A percentile compares a stretch with the other conserved stretches of the same genome.
phyloP scores from a whole-genome alignment of 495 filamentous ascomycete genomes.

The Penicillium flavigenum region DNA sequence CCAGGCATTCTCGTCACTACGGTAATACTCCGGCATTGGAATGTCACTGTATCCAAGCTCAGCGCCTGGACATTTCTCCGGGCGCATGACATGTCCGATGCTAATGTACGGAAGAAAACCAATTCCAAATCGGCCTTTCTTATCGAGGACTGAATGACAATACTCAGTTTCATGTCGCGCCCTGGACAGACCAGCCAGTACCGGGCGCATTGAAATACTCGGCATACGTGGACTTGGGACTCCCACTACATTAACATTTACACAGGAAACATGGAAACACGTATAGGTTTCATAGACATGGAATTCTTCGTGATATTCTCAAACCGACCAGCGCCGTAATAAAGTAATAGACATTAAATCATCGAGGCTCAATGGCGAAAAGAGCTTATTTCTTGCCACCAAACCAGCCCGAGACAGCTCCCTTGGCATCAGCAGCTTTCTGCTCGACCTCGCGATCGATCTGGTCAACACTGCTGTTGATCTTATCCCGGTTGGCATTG shows the following conservation, averaged over 20 bases:
- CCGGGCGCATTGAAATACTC: neutral
- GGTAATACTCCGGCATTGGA: constrained; percentile 34
- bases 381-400: constrained; percentile 57
- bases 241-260: neutral
- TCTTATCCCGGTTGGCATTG: constrained; percentile 35
- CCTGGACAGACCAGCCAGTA: neutral
- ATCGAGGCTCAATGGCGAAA: neutral
- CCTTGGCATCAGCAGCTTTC: constrained; percentile 75
- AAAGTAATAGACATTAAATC: constrained; percentile 1
- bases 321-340: constrained; percentile 4
- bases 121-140: neutral
- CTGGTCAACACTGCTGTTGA: constrained; percentile 54
- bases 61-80: neutral
- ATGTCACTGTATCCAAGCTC: constrained; percentile 14
- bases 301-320: constrained; percentile 6
- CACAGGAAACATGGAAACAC: neutral
- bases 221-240: neutral
- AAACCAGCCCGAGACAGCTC: constrained; percentile 77
- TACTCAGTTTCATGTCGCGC: neutral
- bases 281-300: neutral
- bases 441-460: constrained; percentile 73
- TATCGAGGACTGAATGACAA: neutral
- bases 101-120: neutral
- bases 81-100: neutral
- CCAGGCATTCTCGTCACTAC: constrained; percentile 32